Evolutionary conservation across 2,329 filamentous ascomycete genomes (phyloP), one percentile per base, ranked within the genome.

Genomic region (Microdochium nivale): DNA sequence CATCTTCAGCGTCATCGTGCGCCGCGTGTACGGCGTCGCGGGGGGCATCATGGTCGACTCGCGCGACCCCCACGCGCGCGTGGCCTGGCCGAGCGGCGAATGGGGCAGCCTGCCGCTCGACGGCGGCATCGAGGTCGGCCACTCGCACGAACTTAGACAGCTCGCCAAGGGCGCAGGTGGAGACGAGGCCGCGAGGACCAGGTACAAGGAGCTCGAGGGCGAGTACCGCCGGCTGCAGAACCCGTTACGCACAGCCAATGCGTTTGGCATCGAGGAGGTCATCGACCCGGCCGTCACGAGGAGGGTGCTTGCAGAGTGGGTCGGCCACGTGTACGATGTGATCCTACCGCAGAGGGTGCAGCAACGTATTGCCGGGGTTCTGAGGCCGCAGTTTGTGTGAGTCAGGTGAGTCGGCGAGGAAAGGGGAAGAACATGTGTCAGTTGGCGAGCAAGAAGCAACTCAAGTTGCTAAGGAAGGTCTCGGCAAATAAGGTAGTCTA

Each of bases 1-100:
- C 0, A 73, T 86, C 2, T 85, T 85, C 66, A 80, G 70, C 51
- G 78, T 86, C n/a, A 72, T 86, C 3, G 78, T 79, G 1, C 70
- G 82, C 5, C 75, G 80, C 48, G 78, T 75, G 1, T 85, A 81
- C 57, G 83, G 82, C 3, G 81, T 86, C 1, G 83, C 82, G 1
- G 82, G 82, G 0, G 81, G 80, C 0, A 68, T 85, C 16, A 86
- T 86, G 80, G 66, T 84, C 1, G 81, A 82, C 46, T 79, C 75
- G 50, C 73, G 83, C 16, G 78, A 84, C 51, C 81, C 82, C 0
- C 69, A 77, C 27, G 77, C 79, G 70, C 74, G 80, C 47, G 74
- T 85, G 13, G 80, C 80, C 5, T 86, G 83, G 82, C 83, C 82
- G 0, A 79, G 74, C 33, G 80, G 81, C 0, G 72, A 81, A 56